Base-by-base conservation (phyloP, 306 rosid genomes). In the Cicer yamashitae region DNA sequence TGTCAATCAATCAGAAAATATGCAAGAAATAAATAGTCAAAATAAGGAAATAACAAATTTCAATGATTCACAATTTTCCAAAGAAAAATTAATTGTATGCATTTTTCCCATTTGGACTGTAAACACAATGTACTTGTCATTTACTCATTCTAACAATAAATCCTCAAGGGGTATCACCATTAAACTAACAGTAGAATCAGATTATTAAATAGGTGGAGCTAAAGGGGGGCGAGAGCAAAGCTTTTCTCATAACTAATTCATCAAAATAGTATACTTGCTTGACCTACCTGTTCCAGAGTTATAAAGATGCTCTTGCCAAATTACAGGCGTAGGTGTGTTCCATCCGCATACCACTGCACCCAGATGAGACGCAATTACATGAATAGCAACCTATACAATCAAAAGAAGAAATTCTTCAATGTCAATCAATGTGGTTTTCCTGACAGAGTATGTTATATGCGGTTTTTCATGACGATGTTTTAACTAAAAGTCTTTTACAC, bases 251-350 rank as follows among this genome's bases (percentile, higher is more conserved):
- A 15, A 41, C 60, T 20, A 65, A 47, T 57, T 71, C 37, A 66
- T 53, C 40, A 69, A 67, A 47, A 30, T 30, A 63, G 63, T 15
- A 82, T 37, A 45, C 14, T 71, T 4, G 47, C 67, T 17, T 43
- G 65, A 73, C 86, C 67, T 71, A 91, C 98, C 98, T 89, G 88
- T 53, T 75, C 86, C 77, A 34, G 88, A 86, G 78, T 86, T 94
- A 64, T 94, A 82, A 58, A 88, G 84, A 84, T 91, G 94, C 65
- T 94, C 98, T 85, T 87, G 90, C 98, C 98, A 94, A 80, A 89
- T 61, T 43, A 86, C 84, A 50, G 96, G 97, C n/a, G 97, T 91
- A 76, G 98, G 97, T 11, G 97, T 86, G 71, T 87, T 86, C 97
- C 98, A 94, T 76, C 94, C 92, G 78, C 84, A 88, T 75, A 94